These are phyloP conservation scores for Neoascochyta sp. DNA, from an alignment of 2,329 filamentous ascomycete genomes.

Conservation along the genomic window DNA sequence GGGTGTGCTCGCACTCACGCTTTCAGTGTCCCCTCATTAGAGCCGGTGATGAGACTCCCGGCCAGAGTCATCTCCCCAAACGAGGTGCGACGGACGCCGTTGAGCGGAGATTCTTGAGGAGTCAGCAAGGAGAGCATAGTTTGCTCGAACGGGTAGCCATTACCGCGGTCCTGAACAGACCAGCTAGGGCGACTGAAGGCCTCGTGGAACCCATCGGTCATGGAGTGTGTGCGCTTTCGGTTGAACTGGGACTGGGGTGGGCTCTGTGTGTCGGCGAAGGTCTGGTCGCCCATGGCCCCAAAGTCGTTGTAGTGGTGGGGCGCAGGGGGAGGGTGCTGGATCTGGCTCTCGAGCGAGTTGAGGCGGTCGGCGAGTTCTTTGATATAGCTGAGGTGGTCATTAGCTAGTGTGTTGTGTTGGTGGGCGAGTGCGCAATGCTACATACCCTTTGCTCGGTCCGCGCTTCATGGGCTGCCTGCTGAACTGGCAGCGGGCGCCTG, in stretches of 20 bases:
- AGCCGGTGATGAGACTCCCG: conserved; percentile 33
- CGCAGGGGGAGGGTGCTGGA: conserved; percentile 28
- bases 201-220: conserved; percentile 37
- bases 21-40: conserved; percentile 35
- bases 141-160: conserved; percentile 17
- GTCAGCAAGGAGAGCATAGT: conserved; percentile 20
- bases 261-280: conserved; percentile 27
- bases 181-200: conserved; percentile 31
- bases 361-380: conserved; percentile 41
- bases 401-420: no score
- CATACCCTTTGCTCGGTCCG: conserved; percentile 42
- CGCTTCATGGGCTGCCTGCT: conserved; percentile 43
- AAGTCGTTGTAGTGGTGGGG: conserved; percentile 32
- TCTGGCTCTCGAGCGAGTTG: conserved; percentile 38
- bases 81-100: conserved; percentile 33
- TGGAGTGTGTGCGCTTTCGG: conserved; percentile 39
- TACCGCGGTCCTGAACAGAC: conserved; percentile 36
- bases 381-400: conserved; percentile 42
- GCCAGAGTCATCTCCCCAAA: conserved; percentile 35
- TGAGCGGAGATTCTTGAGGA: conserved; percentile 27
- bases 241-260: conserved; percentile 33
- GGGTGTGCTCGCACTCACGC: conserved; percentile 19
- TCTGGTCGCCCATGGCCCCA: conserved; percentile 25
- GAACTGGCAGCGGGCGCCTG: conserved; percentile 40
- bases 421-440: no score